Base-by-base conservation (phyloP, 176 grass and related monocot species). In the Hordeum marinum region DNA sequence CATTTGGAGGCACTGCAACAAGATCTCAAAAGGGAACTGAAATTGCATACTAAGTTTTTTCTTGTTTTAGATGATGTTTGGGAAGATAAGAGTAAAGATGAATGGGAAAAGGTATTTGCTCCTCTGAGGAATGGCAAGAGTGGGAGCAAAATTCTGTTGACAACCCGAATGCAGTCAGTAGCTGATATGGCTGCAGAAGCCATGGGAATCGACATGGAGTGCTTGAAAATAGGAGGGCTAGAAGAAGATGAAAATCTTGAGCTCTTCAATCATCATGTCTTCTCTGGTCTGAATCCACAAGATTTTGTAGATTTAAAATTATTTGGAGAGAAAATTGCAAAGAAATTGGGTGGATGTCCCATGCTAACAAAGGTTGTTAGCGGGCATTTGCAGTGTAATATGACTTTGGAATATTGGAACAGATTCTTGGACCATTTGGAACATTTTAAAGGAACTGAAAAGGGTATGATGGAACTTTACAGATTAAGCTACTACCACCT, bases 21-120 rank as follows among this genome's bases (percentile, higher is more conserved):
- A 59, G 59, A 6, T 29, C 58, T 92, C 13, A 50, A 9, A 80
- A 21, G 55, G 25, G 41, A 64, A 29, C 12, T 89, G 24, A 69
- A 50, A 2, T 65, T 4, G 21, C 2, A 6, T 7, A 32, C 64
- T 10, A 83, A 32, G 2, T 86, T 86, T 71, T 39, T 92, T 40
- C 73, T 92, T 70, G 32, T 92, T n/a, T 35, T 92, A 11, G 90
- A 92, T 87, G 90, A 89, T 70, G 87, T 86, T 13, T 83, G 83
- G 86, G 66, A 80, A 7, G 86, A 89, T 10, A n/a, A 63, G 31
- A 40, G 32, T 24, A 24, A 3, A 18, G 60, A 84, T 3, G 58
- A 36, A 50, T 92, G 90, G 87, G 36, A 72, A 8, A 84, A 67
- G 24, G 15, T 91, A 5, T 61, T 82, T 68, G 87, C 80, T 43